Evolutionary conservation across 1,284 basidiomycete genomes (phyloP).

Genomic region (Fistulina hepatica): DNA sequence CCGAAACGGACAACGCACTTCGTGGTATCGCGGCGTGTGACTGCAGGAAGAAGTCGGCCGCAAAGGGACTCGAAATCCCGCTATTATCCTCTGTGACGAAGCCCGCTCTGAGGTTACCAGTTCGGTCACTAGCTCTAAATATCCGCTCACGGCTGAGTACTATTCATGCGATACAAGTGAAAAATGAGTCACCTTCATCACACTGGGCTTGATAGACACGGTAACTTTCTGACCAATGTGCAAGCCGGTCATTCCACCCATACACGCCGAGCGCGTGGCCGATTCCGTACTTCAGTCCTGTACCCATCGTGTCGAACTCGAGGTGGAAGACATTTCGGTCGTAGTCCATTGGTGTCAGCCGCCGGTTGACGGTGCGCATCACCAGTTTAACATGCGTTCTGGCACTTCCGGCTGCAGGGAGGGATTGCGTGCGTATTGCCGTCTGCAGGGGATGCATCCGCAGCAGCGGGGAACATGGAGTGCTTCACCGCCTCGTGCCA

Average conservation of each 20-base stretch:
- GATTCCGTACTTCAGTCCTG: constrained; percentile 90
- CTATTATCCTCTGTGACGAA: constrained; percentile 22
- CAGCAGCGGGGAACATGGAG: constrained; percentile 68
- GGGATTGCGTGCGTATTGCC: constrained; percentile 48
- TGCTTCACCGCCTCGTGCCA: constrained; percentile 90
- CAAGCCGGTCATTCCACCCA: constrained; percentile 92
- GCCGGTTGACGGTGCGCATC: constrained; percentile 88
- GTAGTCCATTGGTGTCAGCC: constrained; percentile 90
- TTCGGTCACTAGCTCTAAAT: constrained; percentile 20
- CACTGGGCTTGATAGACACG: constrained; percentile 97
- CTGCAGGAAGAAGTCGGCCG: constrained; percentile 28
- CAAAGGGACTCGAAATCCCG: constrained; percentile 20
- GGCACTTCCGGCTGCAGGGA: constrained; percentile 76
- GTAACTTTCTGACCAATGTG: constrained; percentile 88
- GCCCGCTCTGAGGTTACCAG: constrained; percentile 24
- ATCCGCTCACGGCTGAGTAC: too few species aligned
- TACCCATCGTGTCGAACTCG: constrained; percentile 88
- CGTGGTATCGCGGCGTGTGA: constrained; percentile 29
- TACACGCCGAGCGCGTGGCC: constrained; percentile 96
- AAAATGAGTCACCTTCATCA: constrained; percentile 79
- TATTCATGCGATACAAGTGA: too few species aligned
- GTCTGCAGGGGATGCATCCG: constrained; percentile 20
- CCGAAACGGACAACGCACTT: constrained; percentile 17
- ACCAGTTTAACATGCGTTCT: constrained; percentile 91
- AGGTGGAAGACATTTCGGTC: constrained; percentile 99